Base-by-base conservation (phyloP, 345 rosid species). In the Pistacia integerrima region DNA sequence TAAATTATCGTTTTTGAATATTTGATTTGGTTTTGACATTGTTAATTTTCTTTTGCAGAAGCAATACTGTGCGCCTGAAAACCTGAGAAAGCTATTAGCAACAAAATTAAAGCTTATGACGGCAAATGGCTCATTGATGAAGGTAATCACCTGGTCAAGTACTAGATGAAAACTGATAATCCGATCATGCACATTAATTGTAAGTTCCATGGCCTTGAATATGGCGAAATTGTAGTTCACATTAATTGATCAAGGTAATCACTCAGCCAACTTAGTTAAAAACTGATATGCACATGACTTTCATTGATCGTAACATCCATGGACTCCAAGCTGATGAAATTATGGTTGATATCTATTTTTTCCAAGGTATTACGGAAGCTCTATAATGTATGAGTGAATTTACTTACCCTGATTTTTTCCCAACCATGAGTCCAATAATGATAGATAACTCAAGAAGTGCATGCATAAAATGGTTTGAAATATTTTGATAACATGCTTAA, bases 31-130 rank as follows among this genome's bases (percentile, higher is more conserved):
- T 74, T 60, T 55, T 74, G 55, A 72, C 72, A 51, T 75, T 48
- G 62, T 70, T 17, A 54, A 11, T 46, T 69, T 78, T 80, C 60
- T 35, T 65, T 84, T 83, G 74, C 89, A 95, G 99, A 97, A 92
- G 60, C 88, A 93, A 79, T 87, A 89, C 82, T 78, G 69, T 80
- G 85, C 91, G 30, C 88, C 91, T 12, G 78, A 86, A 46, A 92
- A 88, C 87, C 89, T 96, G 83, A 91, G 85, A 84, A 96, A 91
- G 85, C 83, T 88, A 38, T 76, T 96, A 83, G 90, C 94, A 41
- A 88, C 88, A 71, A 92, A 93, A 78, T 65, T 96, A 78, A 96
- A 90, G 89, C 82, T 76, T 83, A 79, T 96, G 87, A 79, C 87
- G 8, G 88, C 94, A 74, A 87, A 89, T 86, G 97, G 97, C 68